Percentiles rank a stretch among this genome's conserved stretches.
phyloP scores from a whole-genome alignment of 345 rosid species.

The Aquilaria malaccensis region DNA sequence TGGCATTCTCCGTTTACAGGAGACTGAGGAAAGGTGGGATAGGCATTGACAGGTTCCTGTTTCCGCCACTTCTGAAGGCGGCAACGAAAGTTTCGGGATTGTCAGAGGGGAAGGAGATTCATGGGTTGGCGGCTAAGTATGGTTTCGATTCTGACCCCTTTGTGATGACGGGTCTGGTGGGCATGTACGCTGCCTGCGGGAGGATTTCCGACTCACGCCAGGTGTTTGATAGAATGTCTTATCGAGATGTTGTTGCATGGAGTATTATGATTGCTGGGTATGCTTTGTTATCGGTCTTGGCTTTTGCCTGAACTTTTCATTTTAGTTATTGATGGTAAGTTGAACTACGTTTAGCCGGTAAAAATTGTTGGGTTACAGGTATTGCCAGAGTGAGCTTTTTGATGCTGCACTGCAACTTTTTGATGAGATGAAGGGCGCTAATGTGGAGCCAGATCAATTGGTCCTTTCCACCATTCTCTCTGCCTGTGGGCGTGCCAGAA shows the following conservation, averaged over 20 bases:
- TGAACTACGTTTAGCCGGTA: slow-evolving; percentile 5
- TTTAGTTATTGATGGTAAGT: background rate
- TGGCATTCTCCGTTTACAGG: slow-evolving; percentile 25
- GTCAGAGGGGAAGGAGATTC: slow-evolving; percentile 46
- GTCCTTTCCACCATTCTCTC: slow-evolving; percentile 48
- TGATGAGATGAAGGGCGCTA: slow-evolving; percentile 51
- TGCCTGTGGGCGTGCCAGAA: slow-evolving; percentile 38
- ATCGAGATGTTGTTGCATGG: slow-evolving; percentile 51
- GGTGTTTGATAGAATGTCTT: slow-evolving; percentile 50
- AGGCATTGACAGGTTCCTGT: slow-evolving; percentile 34
- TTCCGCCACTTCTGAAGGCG: slow-evolving; percentile 43
- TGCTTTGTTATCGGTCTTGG: slow-evolving; percentile 2
- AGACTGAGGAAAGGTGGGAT: slow-evolving; percentile 28
- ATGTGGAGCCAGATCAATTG: slow-evolving; percentile 45
- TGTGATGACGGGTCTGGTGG: slow-evolving; percentile 42
- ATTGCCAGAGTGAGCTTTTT: slow-evolving; percentile 33
- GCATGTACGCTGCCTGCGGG: slow-evolving; percentile 34
- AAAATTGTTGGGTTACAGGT: slow-evolving; percentile 24
- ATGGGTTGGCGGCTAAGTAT: slow-evolving; percentile 39
- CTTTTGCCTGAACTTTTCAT: background rate
- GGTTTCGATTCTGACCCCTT: slow-evolving; percentile 48
- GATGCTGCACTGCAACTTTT: slow-evolving; percentile 49
- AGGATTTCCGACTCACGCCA: slow-evolving; percentile 32
- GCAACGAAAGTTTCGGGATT: slow-evolving; percentile 32
- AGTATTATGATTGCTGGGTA: slow-evolving; percentile 56